Conservation (phyloP, 371 early-diverging fungal genomes). For the Lichtheimia hyalospora region DNA sequence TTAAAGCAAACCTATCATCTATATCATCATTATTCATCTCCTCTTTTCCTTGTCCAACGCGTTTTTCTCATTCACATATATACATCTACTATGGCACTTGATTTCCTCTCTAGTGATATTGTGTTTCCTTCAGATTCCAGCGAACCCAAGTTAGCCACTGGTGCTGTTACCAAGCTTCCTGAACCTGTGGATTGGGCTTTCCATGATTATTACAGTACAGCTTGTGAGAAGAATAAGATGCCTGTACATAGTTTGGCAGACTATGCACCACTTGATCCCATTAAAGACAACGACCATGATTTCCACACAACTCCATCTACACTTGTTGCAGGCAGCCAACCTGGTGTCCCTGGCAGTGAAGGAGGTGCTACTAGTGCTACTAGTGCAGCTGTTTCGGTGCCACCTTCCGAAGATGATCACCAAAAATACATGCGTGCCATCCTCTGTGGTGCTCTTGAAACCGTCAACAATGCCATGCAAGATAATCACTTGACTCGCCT, state of each 20-base stretch:
- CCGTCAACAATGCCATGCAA: conserved; percentile 30
- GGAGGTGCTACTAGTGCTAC: conserved; percentile 3
- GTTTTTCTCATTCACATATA: no score
- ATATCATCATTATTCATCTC: no score
- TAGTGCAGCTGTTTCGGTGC: background rate
- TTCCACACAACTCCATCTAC: background rate
- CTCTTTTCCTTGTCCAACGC: no score
- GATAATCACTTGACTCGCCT: conserved; percentile 12
- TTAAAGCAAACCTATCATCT: no score
- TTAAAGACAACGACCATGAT: background rate
- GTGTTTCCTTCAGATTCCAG: conserved; percentile 42
- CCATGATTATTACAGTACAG: conserved; percentile 37
- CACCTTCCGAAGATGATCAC: conserved; percentile 5
- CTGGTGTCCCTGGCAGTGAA: background rate
- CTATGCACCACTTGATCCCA: conserved; percentile 11
- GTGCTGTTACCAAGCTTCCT: conserved; percentile 31
- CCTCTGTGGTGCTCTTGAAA: conserved; percentile 26
- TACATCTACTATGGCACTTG: conserved; percentile 1
- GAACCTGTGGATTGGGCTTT: conserved; percentile 41
- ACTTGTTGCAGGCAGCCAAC: background rate
- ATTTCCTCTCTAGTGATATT: conserved; percentile 38
- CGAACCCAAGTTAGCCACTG: conserved; percentile 35
- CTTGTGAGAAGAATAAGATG: conserved; percentile 26
- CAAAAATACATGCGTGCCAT: conserved; percentile 24
- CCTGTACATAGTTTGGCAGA: conserved; percentile 22